A percentile compares a stretch with the other conserved stretches of the same genome.
These are phyloP conservation scores for Talaromyces thailandensis DNA, from an alignment of 495 filamentous ascomycete species.

Conservation along the genomic window DNA sequence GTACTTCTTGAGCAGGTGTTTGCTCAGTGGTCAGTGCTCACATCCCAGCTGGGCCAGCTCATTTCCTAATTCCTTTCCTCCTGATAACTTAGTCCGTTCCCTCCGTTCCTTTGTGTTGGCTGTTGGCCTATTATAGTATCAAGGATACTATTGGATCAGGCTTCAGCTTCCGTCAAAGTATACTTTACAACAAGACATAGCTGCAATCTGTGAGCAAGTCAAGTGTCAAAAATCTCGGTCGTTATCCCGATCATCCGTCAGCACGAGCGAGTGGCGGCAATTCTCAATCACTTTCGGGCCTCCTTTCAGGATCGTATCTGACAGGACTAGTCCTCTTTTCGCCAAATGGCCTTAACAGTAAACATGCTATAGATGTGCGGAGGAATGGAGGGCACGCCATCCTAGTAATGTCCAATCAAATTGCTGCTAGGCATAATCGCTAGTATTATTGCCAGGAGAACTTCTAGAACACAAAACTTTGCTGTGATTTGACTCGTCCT, in stretches of 20 bases:
- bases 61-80: neutral
- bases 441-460: neutral
- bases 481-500: neutral
- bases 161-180: neutral
- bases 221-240: neutral
- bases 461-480: neutral
- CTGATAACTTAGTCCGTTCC: too few species aligned
- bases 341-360: neutral
- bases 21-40: neutral
- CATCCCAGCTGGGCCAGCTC: neutral
- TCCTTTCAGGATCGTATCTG: constrained; percentile 10
- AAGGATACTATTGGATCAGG: neutral
- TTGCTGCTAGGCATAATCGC: neutral
- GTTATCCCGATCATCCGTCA: neutral
- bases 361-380: neutral
- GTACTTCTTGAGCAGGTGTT: neutral
- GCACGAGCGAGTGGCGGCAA: neutral
- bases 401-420: neutral
- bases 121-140: neutral
- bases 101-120: too few species aligned
- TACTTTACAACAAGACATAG: neutral
- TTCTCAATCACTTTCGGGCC: constrained; percentile 13
- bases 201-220: neutral
- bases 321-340: neutral
- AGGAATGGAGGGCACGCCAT: neutral